Evolutionary conservation across 352 stramenopile species (phyloP).

Genomic region (Phytophthora ramorum): DNA sequence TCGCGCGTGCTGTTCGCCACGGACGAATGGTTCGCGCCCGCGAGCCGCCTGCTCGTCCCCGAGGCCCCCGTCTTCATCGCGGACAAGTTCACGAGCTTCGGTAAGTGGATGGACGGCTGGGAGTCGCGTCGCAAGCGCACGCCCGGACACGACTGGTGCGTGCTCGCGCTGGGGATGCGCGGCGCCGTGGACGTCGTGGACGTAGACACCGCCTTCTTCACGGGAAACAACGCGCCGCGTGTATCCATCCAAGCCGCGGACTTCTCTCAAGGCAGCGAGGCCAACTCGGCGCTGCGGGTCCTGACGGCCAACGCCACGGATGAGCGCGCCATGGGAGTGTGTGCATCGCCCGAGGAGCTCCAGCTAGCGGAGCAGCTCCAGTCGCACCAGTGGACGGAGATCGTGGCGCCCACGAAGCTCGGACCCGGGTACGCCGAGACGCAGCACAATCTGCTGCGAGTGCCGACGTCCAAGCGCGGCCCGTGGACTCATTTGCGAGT

Average conservation of each 20-base stretch:
- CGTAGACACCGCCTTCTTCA: slow-evolving; percentile 96
- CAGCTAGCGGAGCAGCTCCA: slow-evolving; percentile 54
- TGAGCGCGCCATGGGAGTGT: slow-evolving; percentile 63
- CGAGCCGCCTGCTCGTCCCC: slow-evolving; percentile 84
- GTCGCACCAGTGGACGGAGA: slow-evolving; percentile 68
- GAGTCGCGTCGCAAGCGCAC: slow-evolving; percentile 93
- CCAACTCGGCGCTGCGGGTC: slow-evolving; percentile 43
- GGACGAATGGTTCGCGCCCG: slow-evolving; percentile 93
- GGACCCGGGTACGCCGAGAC: slow-evolving; percentile 86
- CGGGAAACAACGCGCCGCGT: slow-evolving; percentile 89
- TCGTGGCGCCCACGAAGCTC: slow-evolving; percentile 59
- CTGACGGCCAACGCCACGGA: slow-evolving; percentile 48
- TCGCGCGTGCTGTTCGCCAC: slow-evolving; percentile 91
- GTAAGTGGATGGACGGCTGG: slow-evolving; percentile 97
- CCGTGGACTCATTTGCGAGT: slow-evolving; percentile 91
- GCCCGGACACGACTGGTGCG: slow-evolving; percentile 91
- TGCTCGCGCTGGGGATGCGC: slow-evolving; percentile 89
- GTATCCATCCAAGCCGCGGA: slow-evolving; percentile 90
- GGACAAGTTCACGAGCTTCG: slow-evolving; percentile 92
- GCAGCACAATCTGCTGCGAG: slow-evolving; percentile 86
- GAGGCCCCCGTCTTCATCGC: slow-evolving; percentile 87
- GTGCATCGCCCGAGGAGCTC: slow-evolving; percentile 49
- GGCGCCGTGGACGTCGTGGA: slow-evolving; percentile 67
- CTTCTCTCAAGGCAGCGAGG: slow-evolving; percentile 35
- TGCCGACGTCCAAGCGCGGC: slow-evolving; percentile 40